A percentile compares a stretch with the other conserved stretches of the same genome.
These are phyloP conservation scores for Telopea speciosissima DNA, from an alignment of 177 flowering plant species.

Conservation along the genomic window DNA sequence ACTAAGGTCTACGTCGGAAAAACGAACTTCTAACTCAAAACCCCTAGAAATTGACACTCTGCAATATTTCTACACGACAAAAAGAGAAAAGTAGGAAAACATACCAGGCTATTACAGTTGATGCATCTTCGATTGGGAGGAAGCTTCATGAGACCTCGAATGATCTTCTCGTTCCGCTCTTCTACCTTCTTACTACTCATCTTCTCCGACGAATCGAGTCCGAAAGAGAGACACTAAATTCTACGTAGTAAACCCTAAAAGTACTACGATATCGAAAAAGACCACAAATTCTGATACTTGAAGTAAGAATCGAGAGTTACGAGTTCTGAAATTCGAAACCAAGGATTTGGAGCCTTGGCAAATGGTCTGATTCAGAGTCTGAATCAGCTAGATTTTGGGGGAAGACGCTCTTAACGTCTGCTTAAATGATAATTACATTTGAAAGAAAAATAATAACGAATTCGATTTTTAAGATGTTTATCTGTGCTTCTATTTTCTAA, in stretches of 20 bases:
- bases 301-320: slow-evolving; percentile 1
- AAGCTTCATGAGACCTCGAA: slow-evolving; percentile 94
- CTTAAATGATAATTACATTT: not conserved
- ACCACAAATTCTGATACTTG: not conserved
- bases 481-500: not conserved
- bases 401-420: not conserved
- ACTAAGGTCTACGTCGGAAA: not conserved
- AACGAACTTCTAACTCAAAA: not conserved
- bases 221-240: not conserved
- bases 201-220: slow-evolving; percentile 9
- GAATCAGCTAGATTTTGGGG: slow-evolving; percentile 6
- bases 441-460: not conserved
- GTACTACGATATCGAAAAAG: not conserved
- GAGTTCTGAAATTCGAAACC: not conserved
- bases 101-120: slow-evolving; percentile 82
- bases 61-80: not conserved
- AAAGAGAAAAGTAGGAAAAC: not conserved
- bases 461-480: not conserved
- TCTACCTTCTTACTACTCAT: slow-evolving; percentile 83
- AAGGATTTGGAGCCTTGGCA: not conserved
- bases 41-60: not conserved
- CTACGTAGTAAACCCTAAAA: slow-evolving; percentile 3
- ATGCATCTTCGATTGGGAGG: slow-evolving; percentile 97
- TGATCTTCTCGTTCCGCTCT: slow-evolving; percentile 89
- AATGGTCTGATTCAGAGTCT: not conserved